A percentile compares a stretch with the other conserved stretches of the same genome.
Conservation (phyloP, 2,329 filamentous ascomycete species). For the Monilinia polystroma region DNA sequence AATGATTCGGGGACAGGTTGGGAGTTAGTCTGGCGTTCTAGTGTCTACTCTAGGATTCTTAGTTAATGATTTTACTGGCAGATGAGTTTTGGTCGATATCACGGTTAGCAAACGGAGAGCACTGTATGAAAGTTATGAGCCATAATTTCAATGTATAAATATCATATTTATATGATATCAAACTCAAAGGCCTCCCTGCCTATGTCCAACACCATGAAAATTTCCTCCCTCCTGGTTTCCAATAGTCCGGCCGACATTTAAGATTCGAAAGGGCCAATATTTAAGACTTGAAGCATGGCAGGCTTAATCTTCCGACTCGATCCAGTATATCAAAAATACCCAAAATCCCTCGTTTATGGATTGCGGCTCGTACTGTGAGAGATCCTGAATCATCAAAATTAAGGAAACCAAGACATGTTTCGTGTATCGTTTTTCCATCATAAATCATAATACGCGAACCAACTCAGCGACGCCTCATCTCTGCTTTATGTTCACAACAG, state of each 20-base stretch:
- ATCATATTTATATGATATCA: neutral
- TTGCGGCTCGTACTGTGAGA: neutral
- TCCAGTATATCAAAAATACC: neutral
- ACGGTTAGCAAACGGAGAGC: slow-evolving; percentile 1
- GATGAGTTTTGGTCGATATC: slow-evolving; percentile 11
- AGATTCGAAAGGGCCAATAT: neutral
- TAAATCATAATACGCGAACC: slow-evolving; percentile 22
- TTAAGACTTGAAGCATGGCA: neutral
- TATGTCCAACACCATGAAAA: neutral
- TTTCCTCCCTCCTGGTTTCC: no score
- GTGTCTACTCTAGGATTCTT: neutral
- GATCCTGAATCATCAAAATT: neutral
- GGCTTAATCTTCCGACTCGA: neutral
- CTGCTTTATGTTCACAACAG: slow-evolving; percentile 35
- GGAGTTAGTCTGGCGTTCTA: slow-evolving; percentile 11
- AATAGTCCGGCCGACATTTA: neutral
- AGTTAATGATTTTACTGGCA: slow-evolving; percentile 1
- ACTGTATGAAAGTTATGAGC: slow-evolving; percentile 9
- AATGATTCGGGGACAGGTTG: neutral
- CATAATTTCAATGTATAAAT: slow-evolving; percentile 8
- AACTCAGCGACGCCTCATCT: slow-evolving; percentile 21
- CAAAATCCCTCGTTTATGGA: neutral
- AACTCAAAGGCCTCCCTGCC: neutral
- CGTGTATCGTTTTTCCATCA: slow-evolving; percentile 14
- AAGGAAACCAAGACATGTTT: slow-evolving; percentile 11